Evolutionary conservation across 1,139 yeast genomes (phyloP).

Genomic region (Yamadazyma kanchanaburiensis): DNA sequence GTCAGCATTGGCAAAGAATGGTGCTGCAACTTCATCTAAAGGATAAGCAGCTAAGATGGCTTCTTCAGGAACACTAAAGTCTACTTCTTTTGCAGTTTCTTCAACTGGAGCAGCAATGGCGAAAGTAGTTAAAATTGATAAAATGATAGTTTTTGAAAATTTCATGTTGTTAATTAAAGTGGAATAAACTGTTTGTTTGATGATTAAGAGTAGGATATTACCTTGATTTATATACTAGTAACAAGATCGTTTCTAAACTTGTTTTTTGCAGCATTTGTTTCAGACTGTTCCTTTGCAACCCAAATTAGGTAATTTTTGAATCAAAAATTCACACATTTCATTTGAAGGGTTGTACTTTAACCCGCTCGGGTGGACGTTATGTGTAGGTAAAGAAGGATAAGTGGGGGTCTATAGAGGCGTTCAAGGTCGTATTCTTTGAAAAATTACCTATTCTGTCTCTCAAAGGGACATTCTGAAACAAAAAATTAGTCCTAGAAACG

Average conservation of each 20-base stretch:
- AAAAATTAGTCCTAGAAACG: too few relatives aligned
- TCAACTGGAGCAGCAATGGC: conserved; percentile 13
- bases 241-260: too few relatives aligned
- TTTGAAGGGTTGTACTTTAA: neutral
- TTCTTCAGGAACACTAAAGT: conserved; percentile 10
- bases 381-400: too few relatives aligned
- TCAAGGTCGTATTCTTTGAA: conserved; percentile 1
- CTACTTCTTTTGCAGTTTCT: conserved; percentile 8
- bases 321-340: neutral
- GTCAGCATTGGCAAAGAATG: conserved; percentile 12
- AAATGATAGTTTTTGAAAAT: conserved; percentile 11
- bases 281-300: conserved; percentile 9
- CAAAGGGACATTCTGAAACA: conserved; percentile 10
- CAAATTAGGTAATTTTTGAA: conserved; percentile 9
- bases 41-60: conserved; percentile 14
- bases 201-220: neutral
- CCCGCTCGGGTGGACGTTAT: too few relatives aligned
- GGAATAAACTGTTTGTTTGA: neutral
- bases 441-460: conserved; percentile 10
- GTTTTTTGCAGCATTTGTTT: too few relatives aligned
- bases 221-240: neutral
- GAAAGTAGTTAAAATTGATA: conserved; percentile 10
- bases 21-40: conserved; percentile 9
- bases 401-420: too few relatives aligned
- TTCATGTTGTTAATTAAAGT: conserved; percentile 8